A percentile compares a stretch with the other conserved stretches of the same genome.
These are phyloP conservation scores for Irpex sp. DNA, from an alignment of 1,284 basidiomycete species.

Conservation along the genomic window DNA sequence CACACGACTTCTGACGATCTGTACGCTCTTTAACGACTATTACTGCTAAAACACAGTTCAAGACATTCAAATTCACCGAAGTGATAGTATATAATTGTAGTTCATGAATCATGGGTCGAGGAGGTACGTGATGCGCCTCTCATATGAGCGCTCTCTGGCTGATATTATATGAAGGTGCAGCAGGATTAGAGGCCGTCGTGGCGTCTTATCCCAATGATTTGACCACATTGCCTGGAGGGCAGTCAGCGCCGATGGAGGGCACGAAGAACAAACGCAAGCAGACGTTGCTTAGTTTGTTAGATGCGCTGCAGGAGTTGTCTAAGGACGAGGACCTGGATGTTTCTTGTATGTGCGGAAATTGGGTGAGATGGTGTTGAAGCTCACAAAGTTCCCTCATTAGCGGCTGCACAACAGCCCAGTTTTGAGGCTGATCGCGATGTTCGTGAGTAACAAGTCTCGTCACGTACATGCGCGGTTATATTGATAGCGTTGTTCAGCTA, in stretches of 20 bases:
- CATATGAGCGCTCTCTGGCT: not conserved
- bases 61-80: not conserved
- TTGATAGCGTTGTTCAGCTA: constrained; percentile 46
- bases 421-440: constrained; percentile 72
- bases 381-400: constrained; percentile 26
- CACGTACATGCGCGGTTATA: not conserved
- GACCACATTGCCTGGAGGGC: constrained; percentile 22
- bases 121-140: constrained; percentile 17
- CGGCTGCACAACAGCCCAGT: constrained; percentile 45
- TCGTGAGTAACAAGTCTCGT: constrained; percentile 52
- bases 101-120: constrained; percentile 27
- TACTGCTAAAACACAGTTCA: not conserved
- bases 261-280: constrained; percentile 54
- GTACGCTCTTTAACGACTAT: constrained; percentile 1
- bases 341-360: constrained; percentile 43
- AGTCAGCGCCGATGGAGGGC: constrained; percentile 14
- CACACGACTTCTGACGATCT: constrained; percentile 7
- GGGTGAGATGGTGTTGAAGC: not conserved
- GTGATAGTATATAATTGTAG: not conserved
- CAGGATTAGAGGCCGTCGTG: constrained; percentile 12
- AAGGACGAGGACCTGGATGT: constrained; percentile 53
- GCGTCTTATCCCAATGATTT: constrained; percentile 38
- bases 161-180: constrained; percentile 1
- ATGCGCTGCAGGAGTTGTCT: constrained; percentile 66
- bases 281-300: constrained; percentile 72